Conservation (phyloP, 495 filamentous ascomycete genomes). For the Aspergillus nanangensis region DNA sequence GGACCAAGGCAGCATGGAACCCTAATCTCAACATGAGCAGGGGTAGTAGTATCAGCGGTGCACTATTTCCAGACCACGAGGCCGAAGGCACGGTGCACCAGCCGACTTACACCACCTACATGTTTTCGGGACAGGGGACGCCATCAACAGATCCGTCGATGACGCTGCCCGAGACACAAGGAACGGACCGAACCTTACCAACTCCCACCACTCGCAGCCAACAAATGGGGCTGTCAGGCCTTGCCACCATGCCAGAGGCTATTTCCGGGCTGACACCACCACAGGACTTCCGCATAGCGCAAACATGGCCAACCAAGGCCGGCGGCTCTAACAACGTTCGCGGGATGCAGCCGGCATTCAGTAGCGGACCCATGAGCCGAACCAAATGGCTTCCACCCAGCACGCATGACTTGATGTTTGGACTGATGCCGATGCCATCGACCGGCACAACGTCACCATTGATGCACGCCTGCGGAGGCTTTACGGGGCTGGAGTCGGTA, state of each 20-base stretch:
- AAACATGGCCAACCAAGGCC: constrained; percentile 12
- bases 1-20: constrained; percentile 27
- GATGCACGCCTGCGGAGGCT: constrained; percentile 9
- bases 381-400: constrained; percentile 14
- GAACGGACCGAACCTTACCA: constrained; percentile 34
- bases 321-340: constrained; percentile 1
- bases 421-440: constrained; percentile 23
- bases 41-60: constrained; percentile 12
- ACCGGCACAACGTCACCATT: constrained; percentile 11
- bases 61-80: constrained; percentile 26
- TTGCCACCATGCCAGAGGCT: constrained; percentile 12
- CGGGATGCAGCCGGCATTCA: constrained; percentile 14
- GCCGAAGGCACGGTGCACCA: constrained; percentile 18
- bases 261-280: constrained; percentile 11
- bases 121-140: constrained; percentile 21
- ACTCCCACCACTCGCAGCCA: constrained; percentile 26
- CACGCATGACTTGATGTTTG: constrained; percentile 27
- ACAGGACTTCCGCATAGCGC: constrained; percentile 4
- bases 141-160: constrained; percentile 18
- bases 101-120: constrained; percentile 24
- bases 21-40: constrained; percentile 16
- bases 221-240: constrained; percentile 6
- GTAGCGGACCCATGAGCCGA: constrained; percentile 11
- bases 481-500: constrained; percentile 15
- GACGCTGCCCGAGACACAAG: constrained; percentile 18